A percentile compares a stretch with the other conserved stretches of the same genome.
Evolutionary conservation across 2,329 filamentous ascomycete species (phyloP).

Genomic region (Tolypocladium cylindrosporum): DNA sequence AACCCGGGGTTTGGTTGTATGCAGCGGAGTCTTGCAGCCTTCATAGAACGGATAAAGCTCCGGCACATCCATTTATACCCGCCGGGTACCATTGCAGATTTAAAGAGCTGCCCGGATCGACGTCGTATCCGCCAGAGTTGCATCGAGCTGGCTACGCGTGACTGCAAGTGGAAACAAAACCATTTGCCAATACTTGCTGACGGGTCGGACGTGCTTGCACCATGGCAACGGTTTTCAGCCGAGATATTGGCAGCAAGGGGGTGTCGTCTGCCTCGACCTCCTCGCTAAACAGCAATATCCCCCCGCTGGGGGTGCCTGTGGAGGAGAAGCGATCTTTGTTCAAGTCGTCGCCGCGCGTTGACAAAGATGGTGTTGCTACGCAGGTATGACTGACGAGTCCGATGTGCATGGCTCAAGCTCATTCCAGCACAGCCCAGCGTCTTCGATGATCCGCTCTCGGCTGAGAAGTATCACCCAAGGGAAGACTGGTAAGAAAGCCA

Average conservation of each 20-base stretch:
- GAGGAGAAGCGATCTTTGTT: constrained; percentile 22
- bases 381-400: constrained; percentile 6
- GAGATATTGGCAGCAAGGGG: constrained; percentile 1
- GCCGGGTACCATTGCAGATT: background rate
- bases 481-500: constrained; percentile 9
- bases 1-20: background rate
- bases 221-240: constrained; percentile 7
- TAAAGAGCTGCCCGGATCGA: background rate
- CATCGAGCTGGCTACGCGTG: background rate
- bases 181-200: too few relatives aligned
- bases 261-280: constrained; percentile 3
- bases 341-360: constrained; percentile 14
- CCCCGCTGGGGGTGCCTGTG: constrained; percentile 18
- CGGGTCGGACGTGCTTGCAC: background rate
- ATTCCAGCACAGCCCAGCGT: constrained; percentile 14
- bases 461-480: constrained; percentile 23
- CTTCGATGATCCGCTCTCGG: constrained; percentile 26
- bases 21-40: background rate
- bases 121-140: background rate
- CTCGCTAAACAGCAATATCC: constrained; percentile 6
- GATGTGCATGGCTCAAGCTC: background rate
- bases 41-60: background rate
- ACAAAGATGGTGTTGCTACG: constrained; percentile 25
- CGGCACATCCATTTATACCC: background rate
- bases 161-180: background rate